Percentiles rank a stretch among this genome's conserved stretches.
phyloP scores from a whole-genome alignment of 345 rosid genomes.

The Excoecaria agallocha region DNA sequence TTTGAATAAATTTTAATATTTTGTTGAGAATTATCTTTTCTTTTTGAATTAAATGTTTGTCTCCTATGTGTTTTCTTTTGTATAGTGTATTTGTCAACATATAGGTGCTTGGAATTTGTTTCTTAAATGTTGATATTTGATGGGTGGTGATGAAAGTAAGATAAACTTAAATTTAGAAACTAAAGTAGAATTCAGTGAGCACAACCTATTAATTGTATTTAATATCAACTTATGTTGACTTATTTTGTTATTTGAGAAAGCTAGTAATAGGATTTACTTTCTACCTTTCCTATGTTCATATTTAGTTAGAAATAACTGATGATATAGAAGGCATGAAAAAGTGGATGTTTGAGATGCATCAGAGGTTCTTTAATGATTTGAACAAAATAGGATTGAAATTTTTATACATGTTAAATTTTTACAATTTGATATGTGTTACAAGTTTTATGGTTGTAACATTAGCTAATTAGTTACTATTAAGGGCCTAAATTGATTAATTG shows the following conservation, averaged over 20 bases:
- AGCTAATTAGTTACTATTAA: no score
- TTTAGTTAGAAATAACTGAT: not conserved
- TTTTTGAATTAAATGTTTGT: no score
- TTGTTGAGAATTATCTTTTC: no score
- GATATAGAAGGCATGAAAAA: not conserved
- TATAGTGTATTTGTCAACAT: no score
- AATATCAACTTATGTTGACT: not conserved
- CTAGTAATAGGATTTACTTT: not conserved
- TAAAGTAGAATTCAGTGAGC: not conserved
- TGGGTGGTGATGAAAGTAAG: not conserved
- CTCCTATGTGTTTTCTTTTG: no score
- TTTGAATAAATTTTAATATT: no score
- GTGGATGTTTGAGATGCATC: not conserved
- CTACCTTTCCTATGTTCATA: not conserved
- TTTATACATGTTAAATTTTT: no score
- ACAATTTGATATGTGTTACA: no score
- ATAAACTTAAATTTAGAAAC: not conserved
- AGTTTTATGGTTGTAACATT: no score
- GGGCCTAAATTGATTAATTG: no score
- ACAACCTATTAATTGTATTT: not conserved
- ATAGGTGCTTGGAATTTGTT: not conserved
- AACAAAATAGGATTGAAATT: no score
- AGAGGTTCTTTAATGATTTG: no score
- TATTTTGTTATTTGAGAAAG: not conserved
- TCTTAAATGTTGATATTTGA: not conserved